Conservation (phyloP, 139 green algal species). For the Picochlorum sp. region DNA sequence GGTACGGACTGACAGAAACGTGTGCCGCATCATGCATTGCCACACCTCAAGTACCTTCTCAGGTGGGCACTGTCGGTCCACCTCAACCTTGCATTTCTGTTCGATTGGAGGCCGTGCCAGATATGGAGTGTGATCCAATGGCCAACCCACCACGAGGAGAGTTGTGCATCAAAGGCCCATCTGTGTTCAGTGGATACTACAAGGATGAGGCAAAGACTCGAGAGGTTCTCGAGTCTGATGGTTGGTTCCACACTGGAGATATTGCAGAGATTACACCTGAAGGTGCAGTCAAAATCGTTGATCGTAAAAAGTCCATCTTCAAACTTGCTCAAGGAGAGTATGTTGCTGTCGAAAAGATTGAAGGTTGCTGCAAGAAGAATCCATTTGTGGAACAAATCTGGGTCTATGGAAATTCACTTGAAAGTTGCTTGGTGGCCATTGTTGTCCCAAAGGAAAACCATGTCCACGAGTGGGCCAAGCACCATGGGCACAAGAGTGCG, state of each 20-base stretch:
- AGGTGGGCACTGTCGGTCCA: conserved; percentile 69
- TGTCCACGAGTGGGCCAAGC: conserved; percentile 20
- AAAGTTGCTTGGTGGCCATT: conserved; percentile 79
- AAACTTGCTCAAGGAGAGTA: conserved; percentile 97
- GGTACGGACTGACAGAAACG: conserved; percentile 88
- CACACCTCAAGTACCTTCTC: conserved; percentile 33
- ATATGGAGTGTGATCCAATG: conserved; percentile 84
- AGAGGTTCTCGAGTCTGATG: conserved; percentile 60
- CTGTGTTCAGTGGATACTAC: conserved; percentile 90
- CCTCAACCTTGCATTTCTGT: conserved; percentile 61
- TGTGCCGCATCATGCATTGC: conserved; percentile 70
- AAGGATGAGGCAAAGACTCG: conserved; percentile 57
- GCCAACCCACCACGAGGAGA: conserved; percentile 43
- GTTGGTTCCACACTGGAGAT: conserved; percentile 93
- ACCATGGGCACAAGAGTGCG: not conserved
- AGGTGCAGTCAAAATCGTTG: conserved; percentile 83
- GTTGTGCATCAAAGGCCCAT: conserved; percentile 66
- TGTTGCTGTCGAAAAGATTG: conserved; percentile 92
- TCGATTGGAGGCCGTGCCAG: conserved; percentile 78
- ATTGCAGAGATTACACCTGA: conserved; percentile 66
- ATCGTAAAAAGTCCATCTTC: conserved; percentile 99
- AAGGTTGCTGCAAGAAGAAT: conserved; percentile 81
- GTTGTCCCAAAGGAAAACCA: conserved; percentile 62
- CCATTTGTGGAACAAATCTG: conserved; percentile 77
- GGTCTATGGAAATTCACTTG: conserved; percentile 89